Evolutionary conservation across 225 moss, liverwort and hornwort genomes (phyloP), one percentile per base, ranked within the genome.

Genomic region (Marchantia paleacea): DNA sequence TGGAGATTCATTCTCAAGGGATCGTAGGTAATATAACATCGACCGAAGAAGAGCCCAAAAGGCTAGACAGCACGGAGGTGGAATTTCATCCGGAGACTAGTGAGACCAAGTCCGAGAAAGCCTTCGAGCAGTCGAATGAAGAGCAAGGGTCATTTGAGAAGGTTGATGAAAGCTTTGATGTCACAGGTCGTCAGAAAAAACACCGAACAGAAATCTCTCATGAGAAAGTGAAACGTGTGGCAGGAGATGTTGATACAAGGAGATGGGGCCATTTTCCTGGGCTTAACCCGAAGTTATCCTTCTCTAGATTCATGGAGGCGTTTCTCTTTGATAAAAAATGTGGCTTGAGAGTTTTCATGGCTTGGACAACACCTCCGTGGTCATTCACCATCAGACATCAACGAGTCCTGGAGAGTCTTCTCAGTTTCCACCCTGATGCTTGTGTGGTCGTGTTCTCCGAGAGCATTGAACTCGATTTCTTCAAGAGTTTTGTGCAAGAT

Each of bases 401-500:
- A 81, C 91, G 97, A 61, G 91, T 85, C 58, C 83, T 99, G 83
- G 97, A 99, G 87, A 99, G 97, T 79, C 89, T 95, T 68, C 81
- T 99, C 78, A 85, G 86, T 49, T 90, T 99, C 82, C 92, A 99
- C 80, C 90, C 86, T 76, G 73, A 85, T 74, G 93, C 97, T 76
- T 99, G 97, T 69, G 95, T 99, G 75, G 92, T 91, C 80, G 91
- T 99, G 54, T 94, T 95, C 80, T 95, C 95, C 7, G 97, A 99
- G 78, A 87, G 85, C 54, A 79, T 99, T 72, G 92, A 92, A 52
- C 82, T 89, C 0, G 80, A 89, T 61, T 94, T 86, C 80, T 95
- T 99, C 83, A 87, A 88, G 68, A 77, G 89, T 78, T 95, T 94
- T 51, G 88, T 89, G n/a, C 88, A 91, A 75, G 94, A 99, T 55